phyloP scores from a whole-genome alignment of 2,329 filamentous ascomycete genomes.

The Laburnicola sp. region DNA sequence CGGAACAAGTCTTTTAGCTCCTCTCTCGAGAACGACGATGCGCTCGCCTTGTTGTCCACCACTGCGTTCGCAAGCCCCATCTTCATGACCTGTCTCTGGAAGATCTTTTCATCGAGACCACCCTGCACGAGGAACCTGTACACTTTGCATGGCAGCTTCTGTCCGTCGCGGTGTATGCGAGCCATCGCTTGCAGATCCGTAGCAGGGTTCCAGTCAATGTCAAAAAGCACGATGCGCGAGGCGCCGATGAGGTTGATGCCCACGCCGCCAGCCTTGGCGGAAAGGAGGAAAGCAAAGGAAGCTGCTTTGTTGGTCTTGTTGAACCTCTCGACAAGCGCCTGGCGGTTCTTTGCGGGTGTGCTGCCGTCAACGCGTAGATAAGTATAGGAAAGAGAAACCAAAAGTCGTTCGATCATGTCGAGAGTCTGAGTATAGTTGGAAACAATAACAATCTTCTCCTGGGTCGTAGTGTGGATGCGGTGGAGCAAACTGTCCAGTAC shows the following conservation, averaged over 20 bases:
- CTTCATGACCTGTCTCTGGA: constrained; percentile 72
- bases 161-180: constrained; percentile 72
- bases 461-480: constrained; percentile 61
- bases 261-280: constrained; percentile 70
- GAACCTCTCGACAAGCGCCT: constrained; percentile 70
- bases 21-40: constrained; percentile 65
- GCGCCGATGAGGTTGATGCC: constrained; percentile 73
- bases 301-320: constrained; percentile 61
- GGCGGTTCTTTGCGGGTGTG: constrained; percentile 65
- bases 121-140: constrained; percentile 71
- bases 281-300: constrained; percentile 70
- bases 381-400: constrained; percentile 62
- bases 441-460: constrained; percentile 74
- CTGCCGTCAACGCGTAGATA: constrained; percentile 71
- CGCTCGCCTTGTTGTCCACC: constrained; percentile 66
- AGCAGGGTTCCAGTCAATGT: constrained; percentile 76
- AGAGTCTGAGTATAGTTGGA: constrained; percentile 76
- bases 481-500: constrained; percentile 68
- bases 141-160: constrained; percentile 68
- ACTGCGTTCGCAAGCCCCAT: constrained; percentile 70
- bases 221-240: constrained; percentile 70
- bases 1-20: constrained; percentile 70
- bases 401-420: constrained; percentile 65
- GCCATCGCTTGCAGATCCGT: constrained; percentile 76
- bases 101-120: constrained; percentile 74